These are phyloP conservation scores for Stagonosporopsis rhizophila DNA, from an alignment of 2,329 filamentous ascomycete species.

Conservation along the genomic window DNA sequence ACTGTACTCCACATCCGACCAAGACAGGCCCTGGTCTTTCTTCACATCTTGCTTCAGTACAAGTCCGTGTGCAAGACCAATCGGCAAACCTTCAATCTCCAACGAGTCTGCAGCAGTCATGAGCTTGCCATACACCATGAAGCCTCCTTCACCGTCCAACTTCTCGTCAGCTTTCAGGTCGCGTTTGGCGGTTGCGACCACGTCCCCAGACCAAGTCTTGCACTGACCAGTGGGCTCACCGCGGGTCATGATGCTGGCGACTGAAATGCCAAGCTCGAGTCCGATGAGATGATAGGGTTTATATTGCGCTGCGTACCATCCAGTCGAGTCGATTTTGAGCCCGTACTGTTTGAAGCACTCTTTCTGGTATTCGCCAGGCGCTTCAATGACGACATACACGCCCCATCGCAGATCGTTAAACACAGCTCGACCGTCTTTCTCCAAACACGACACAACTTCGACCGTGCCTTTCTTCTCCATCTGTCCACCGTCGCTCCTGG, in stretches of 20 bases:
- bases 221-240: constrained; percentile 56
- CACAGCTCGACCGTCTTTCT: constrained; percentile 52
- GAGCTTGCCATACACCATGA: constrained; percentile 55
- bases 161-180: constrained; percentile 55
- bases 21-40: constrained; percentile 54
- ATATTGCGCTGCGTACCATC: constrained; percentile 54
- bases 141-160: constrained; percentile 56
- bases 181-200: constrained; percentile 57
- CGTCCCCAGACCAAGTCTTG: constrained; percentile 55
- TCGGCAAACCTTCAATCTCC: constrained; percentile 52
- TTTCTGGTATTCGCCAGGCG: constrained; percentile 51
- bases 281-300: constrained; percentile 59
- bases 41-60: constrained; percentile 52
- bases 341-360: constrained; percentile 57
- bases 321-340: constrained; percentile 53
- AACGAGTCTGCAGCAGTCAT: constrained; percentile 53
- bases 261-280: constrained; percentile 55
- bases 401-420: constrained; percentile 54
- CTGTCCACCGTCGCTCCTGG: constrained; percentile 52
- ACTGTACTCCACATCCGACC: constrained; percentile 55
- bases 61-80: constrained; percentile 54
- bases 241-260: constrained; percentile 56
- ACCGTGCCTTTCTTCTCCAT: constrained; percentile 53
- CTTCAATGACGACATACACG: constrained; percentile 57
- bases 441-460: constrained; percentile 56